phyloP scores from a whole-genome alignment of 257 asterid species.

The Solanum virginianum region DNA sequence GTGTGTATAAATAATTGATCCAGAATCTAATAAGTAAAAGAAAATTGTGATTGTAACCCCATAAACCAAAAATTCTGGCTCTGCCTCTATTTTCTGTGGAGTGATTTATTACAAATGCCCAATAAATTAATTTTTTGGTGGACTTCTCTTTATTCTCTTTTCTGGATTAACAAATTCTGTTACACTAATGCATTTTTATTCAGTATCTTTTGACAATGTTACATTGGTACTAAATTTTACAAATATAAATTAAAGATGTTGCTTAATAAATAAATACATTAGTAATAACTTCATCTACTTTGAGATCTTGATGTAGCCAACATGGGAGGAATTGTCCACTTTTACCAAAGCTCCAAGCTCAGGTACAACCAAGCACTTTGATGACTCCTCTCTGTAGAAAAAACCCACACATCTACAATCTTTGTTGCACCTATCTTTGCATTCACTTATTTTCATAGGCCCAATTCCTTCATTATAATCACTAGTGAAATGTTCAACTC shows the following conservation, averaged over 20 bases:
- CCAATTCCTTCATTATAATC: slow-evolving; percentile 28
- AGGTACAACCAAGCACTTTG: background rate
- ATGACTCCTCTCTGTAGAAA: background rate
- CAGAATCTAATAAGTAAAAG: background rate
- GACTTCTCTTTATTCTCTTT: background rate
- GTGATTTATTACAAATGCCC: background rate
- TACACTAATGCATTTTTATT: background rate
- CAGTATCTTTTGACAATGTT: background rate
- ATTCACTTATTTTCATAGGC: slow-evolving; percentile 14
- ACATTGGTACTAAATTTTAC: background rate
- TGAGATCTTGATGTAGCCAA: slow-evolving; percentile 20
- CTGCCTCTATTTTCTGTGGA: background rate
- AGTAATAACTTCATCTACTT: background rate
- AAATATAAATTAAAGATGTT: background rate
- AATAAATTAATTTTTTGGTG: background rate
- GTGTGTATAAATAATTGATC: background rate
- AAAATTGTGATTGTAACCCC: background rate
- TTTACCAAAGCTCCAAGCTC: slow-evolving; percentile 10
- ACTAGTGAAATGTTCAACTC: slow-evolving; percentile 15
- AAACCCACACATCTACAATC: slow-evolving; percentile 30
- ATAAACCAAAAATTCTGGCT: background rate
- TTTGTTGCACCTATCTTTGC: slow-evolving; percentile 10
- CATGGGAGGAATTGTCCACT: slow-evolving; percentile 10
- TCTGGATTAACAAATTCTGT: background rate
- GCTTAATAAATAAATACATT: background rate